A percentile compares a stretch with the other conserved stretches of the same genome.
Conservation (phyloP, 1,139 yeast genomes). For the Hanseniaspora sp. region DNA sequence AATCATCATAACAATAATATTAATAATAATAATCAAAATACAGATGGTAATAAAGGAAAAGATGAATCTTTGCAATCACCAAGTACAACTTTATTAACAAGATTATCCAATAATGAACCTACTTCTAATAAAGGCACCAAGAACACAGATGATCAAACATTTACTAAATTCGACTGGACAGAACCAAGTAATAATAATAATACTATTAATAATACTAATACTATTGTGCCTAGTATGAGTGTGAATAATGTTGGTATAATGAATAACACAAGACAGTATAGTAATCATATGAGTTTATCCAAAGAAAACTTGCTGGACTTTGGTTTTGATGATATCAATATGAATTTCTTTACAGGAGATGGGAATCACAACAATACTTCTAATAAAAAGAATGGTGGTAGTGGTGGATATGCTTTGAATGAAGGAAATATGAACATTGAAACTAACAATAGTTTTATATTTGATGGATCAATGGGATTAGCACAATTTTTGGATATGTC, state of each 20-base stretch:
- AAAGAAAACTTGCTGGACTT: conserved; percentile 2
- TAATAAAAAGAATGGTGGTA: neutral
- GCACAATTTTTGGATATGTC: conserved; percentile 27
- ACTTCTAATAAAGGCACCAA: neutral
- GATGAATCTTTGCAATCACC: neutral
- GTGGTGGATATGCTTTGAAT: neutral
- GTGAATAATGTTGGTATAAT: neutral
- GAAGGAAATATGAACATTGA: neutral
- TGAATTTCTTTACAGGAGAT: neutral
- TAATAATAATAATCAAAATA: neutral
- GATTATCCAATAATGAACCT: neutral
- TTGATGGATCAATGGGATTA: conserved; percentile 29
- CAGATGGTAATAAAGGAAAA: neutral
- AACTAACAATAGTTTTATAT: conserved; percentile 20
- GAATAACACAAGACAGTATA: neutral
- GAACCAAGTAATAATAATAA: neutral
- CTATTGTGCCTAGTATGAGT: neutral
- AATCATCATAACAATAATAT: neutral
- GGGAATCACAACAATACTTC: neutral
- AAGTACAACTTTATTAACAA: neutral
- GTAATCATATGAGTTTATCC: neutral
- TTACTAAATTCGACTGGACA: conserved; percentile 6
- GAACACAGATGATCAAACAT: neutral
- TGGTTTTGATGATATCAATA: conserved; percentile 7
- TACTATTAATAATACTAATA: neutral